These are phyloP conservation scores for Thecaphora thlaspeos DNA, from an alignment of 1,284 basidiomycete species.

Conservation along the genomic window DNA sequence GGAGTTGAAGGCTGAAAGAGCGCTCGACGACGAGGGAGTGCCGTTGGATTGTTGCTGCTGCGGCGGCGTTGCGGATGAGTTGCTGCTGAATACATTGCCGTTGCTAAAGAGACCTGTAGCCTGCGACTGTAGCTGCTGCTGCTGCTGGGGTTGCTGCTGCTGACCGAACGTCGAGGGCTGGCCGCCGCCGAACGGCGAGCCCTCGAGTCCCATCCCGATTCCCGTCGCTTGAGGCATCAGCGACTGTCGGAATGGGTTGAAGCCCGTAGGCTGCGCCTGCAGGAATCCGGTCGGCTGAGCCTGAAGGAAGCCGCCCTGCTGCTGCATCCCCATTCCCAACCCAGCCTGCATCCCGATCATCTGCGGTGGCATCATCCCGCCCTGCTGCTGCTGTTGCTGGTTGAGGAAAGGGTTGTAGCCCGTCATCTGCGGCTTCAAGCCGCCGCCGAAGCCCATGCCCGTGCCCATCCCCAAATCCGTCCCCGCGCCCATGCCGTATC, in stretches of 20 bases:
- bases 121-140: constrained; percentile 7
- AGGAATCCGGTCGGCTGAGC: constrained; percentile 61
- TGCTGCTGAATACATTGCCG: constrained; percentile 20
- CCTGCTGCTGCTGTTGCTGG: constrained; percentile 28
- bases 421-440: constrained; percentile 57
- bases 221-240: constrained; percentile 49
- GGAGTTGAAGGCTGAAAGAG: constrained; percentile 64
- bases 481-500: constrained; percentile 41
- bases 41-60: constrained; percentile 14
- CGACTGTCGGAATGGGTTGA: constrained; percentile 68
- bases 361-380: constrained; percentile 62
- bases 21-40: constrained; percentile 8
- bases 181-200: constrained; percentile 13
- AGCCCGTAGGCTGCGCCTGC: constrained; percentile 72
- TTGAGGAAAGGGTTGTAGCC: constrained; percentile 61
- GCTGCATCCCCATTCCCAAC: constrained; percentile 25
- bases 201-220: too few species aligned
- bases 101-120: not conserved
- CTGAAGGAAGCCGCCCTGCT: constrained; percentile 58
- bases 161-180: constrained; percentile 17
- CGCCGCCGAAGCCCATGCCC: constrained; percentile 13
- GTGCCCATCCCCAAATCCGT: too few species aligned
- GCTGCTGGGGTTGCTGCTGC: constrained; percentile 12
- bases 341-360: constrained; percentile 62
- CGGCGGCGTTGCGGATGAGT: constrained; percentile 26